These are phyloP conservation scores for Mesotaenium endlicherianum DNA, from an alignment of 139 green algal genomes.

Conservation along the genomic window DNA sequence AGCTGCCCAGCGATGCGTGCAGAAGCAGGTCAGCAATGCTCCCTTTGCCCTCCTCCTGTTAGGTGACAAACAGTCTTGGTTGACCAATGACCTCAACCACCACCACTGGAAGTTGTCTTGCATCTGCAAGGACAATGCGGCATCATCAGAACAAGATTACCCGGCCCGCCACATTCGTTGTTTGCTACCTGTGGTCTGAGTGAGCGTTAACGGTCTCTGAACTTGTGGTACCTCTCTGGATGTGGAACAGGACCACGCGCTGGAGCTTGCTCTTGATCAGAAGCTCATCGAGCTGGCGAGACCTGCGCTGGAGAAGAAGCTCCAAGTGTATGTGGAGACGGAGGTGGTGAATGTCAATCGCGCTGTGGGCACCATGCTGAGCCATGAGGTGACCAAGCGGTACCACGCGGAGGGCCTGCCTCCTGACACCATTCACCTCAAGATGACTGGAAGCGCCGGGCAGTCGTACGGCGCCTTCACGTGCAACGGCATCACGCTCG, in stretches of 20 bases:
- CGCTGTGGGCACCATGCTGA: constrained; percentile 85
- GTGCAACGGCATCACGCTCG: constrained; percentile 75
- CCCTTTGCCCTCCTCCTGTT: too few relatives aligned
- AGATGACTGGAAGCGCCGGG: constrained; percentile 82
- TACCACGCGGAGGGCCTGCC: constrained; percentile 68
- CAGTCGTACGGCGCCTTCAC: constrained; percentile 85
- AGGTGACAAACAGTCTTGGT: too few relatives aligned
- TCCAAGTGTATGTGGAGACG: constrained; percentile 73
- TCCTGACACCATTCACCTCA: constrained; percentile 81
- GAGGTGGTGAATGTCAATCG: constrained; percentile 76
- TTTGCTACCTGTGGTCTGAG: too few relatives aligned
- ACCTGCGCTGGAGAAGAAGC: constrained; percentile 61
- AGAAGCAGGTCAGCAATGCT: constrained; percentile 51
- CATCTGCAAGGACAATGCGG: too few relatives aligned
- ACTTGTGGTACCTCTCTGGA: too few relatives aligned
- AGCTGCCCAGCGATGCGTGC: constrained; percentile 66
- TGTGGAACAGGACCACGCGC: constrained; percentile 74
- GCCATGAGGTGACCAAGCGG: constrained; percentile 60
- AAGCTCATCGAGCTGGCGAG: constrained; percentile 73
- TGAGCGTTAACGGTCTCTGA: too few relatives aligned
- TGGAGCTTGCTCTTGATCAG: constrained; percentile 79
- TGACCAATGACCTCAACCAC: too few relatives aligned
- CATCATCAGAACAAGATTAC: too few relatives aligned
- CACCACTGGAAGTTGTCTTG: too few relatives aligned
- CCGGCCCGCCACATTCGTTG: background rate